Evolutionary conservation across 495 filamentous ascomycete genomes (phyloP), one percentile per base, ranked within the genome.

Genomic region (Trichoderma orchidacearum): DNA sequence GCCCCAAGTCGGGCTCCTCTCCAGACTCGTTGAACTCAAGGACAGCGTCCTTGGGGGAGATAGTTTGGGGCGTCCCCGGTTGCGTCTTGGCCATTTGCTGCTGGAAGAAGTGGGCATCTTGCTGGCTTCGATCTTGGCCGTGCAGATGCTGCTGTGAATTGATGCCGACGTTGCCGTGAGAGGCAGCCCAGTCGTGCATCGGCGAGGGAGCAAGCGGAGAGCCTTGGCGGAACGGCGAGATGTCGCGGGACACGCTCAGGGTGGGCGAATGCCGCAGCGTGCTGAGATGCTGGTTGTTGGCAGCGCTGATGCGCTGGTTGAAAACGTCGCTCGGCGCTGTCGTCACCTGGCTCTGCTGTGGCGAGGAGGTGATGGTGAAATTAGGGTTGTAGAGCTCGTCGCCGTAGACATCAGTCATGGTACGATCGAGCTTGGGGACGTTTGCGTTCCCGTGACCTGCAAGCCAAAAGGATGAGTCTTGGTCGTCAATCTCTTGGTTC

Each of bases 31-130:
- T 77, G 66, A 89, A 95, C 27, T 96, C 92, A 58, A 95, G 73
- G 58, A 92, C 66, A 4, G 90, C 89, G 63, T 97, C 93, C 74
- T 96, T 95, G 30, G 93, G 93, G 13, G 93, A 98, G 54, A 98
- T 96, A 5, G 94, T 96, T 66, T 88, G 88, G 0, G 88, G 83
- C 12, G 82, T 82, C 58, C 73, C 65, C 7, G 74, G 69, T 18
- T 75, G 64, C 28, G 64, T 68, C 59, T 68, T 70, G 52, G 67
- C 67, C 59, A 81, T 67, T 53, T 80, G 79, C 54, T 77, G 74
- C 56, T 72, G 73, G 28, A 81, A 58, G 53, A 75, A 77, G 52
- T 65, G 66, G 3, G 78, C 78, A 48, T 85, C 82, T 27, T 75
- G 72, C 60, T 82, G 78, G 5, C 76, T 21, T 63, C 85, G 82